Base-by-base conservation (phyloP, 495 filamentous ascomycete species). In the Penicillium robsamsonii region DNA sequence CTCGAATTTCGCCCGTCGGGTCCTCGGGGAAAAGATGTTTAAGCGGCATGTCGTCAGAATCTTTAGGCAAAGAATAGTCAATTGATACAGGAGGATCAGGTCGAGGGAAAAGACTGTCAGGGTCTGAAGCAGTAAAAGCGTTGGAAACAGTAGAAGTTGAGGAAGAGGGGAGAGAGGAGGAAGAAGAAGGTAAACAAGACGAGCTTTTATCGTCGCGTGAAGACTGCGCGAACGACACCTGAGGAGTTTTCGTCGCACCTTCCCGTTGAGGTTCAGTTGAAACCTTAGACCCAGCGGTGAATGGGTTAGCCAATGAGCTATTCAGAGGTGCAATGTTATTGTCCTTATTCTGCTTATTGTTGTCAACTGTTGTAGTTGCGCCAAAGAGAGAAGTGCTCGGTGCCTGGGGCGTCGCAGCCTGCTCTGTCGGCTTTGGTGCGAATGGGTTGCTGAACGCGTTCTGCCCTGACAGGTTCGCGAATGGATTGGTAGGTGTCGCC, bases 1-100 rank as follows among this genome's bases (percentile, higher is more conserved):
- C 6, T 3, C 6, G 35, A 17, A 38, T 7, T 6, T 8, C 15
- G 35, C 7, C 15, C 15, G 25, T 27, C 35, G 35, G 2, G 8
- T 38, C 15, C 15, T 38, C 50, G 6, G 64, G 51, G 30, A 70
- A 47, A 8, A 53, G 48, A 18, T 67, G 62, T 38, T 61, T 53
- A 5, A 57, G 46, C 4, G 56, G 62, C 48, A 35, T 30, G 17
- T 25, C 30, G 30, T 47, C 45, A 2, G 30, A 42, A 20, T 35
- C 33, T 24, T 46, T 13, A 45, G 35, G 17, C n/a, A 20, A 35
- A 31, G 47, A 30, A 24, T 22, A 35, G 20, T 50, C 47, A 25
- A 38, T 24, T 12, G 47, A 37, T 35, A 22, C 29, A 45, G 51
- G 41, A 17, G 9, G 11, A 20, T 35, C 29, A 46, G 41, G 8